Evolutionary conservation across 192 early-diverging fungal genomes (phyloP).

Genomic region (Rhizoclosmatium sp.): DNA sequence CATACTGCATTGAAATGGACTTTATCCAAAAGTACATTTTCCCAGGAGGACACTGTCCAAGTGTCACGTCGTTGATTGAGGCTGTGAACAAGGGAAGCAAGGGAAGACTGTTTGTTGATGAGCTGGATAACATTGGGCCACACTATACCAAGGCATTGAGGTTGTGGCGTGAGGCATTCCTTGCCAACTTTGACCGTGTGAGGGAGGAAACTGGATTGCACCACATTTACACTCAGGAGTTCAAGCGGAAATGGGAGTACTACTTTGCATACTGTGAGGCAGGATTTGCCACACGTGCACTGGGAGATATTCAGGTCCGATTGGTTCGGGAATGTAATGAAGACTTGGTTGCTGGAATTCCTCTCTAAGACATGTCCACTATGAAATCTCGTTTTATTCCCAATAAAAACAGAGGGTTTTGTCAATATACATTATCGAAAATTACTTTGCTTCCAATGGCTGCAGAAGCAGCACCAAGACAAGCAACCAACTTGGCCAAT

Average conservation of each 20-base stretch:
- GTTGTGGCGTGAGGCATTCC: slow-evolving; percentile 72
- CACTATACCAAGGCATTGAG: slow-evolving; percentile 76
- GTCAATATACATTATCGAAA: no score
- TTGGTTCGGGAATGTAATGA: slow-evolving; percentile 54
- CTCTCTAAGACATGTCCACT: slow-evolving; percentile 27
- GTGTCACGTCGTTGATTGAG: slow-evolving; percentile 60
- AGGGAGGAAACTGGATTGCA: slow-evolving; percentile 40
- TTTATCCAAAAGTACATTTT: slow-evolving; percentile 82
- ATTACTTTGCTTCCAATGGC: no score
- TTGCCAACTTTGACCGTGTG: slow-evolving; percentile 61
- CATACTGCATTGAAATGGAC: slow-evolving; percentile 65
- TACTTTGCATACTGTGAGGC: slow-evolving; percentile 86
- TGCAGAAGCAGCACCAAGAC: neutral
- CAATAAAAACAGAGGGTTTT: no score
- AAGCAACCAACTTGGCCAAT: slow-evolving; percentile 11
- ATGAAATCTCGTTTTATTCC: no score
- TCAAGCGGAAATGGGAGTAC: slow-evolving; percentile 79
- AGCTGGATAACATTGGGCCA: slow-evolving; percentile 68
- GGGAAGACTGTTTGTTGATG: slow-evolving; percentile 66
- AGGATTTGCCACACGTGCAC: slow-evolving; percentile 72
- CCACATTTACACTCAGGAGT: slow-evolving; percentile 62
- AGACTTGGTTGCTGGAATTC: slow-evolving; percentile 49
- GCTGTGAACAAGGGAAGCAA: slow-evolving; percentile 61
- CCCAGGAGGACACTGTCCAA: slow-evolving; percentile 78
- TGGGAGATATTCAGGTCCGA: slow-evolving; percentile 68